Conservation (phyloP, 345 rosid genomes). For the Moricandia moricandioides region DNA sequence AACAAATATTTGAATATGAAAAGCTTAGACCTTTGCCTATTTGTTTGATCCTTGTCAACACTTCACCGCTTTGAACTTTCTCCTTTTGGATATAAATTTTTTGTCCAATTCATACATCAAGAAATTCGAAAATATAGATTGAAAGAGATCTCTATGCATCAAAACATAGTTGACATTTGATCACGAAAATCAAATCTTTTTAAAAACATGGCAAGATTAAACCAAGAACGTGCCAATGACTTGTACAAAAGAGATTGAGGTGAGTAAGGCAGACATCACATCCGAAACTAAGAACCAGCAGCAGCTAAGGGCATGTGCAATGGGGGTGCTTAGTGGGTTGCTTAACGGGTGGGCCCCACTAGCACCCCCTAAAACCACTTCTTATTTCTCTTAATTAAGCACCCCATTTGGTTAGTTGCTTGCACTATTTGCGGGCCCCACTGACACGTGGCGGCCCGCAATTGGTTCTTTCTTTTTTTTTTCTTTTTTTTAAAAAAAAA, state of each 20-base stretch:
- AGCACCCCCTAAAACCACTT: no score
- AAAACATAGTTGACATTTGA: conserved; percentile 10
- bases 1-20: not conserved
- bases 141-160: not conserved
- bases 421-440: no score
- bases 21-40: not conserved
- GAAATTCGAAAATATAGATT: conserved; percentile 2
- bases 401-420: no score
- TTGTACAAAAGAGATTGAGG: conserved; percentile 44
- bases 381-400: no score
- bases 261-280: conserved; percentile 70
- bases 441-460: no score
- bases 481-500: no score
- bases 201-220: conserved; percentile 29
- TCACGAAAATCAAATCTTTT: conserved; percentile 14
- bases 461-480: no score
- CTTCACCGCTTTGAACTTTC: conserved; percentile 24
- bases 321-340: no score
- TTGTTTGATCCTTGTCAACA: not conserved
- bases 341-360: no score
- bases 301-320: no score
- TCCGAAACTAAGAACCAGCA: conserved; percentile 39
- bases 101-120: not conserved
- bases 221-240: conserved; percentile 12
- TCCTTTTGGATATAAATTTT: conserved; percentile 12